Base-by-base conservation (phyloP, 169 alveolate species). In the Eimeria nieschulzi region DNA sequence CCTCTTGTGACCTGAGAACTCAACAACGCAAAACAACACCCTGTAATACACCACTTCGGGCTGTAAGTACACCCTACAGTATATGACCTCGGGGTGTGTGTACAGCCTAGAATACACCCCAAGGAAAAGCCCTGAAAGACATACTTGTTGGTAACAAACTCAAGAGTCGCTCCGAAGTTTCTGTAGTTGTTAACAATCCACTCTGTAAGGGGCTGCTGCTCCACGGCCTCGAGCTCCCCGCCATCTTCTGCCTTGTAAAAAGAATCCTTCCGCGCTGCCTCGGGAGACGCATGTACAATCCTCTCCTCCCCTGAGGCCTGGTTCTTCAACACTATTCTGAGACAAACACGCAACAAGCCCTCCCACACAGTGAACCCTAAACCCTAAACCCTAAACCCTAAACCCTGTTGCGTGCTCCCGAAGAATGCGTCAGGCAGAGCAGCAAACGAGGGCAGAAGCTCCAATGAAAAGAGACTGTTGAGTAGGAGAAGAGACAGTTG, bases 121-220 rank as follows among this genome's bases (percentile, higher is more conserved):
- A n/a, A n/a, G n/a, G n/a, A n/a, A n/a, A n/a, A n/a, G n/a, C n/a
- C n/a, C n/a, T n/a, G n/a, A n/a, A n/a, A n/a, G n/a, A n/a, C n/a
- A n/a, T n/a, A 91, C 94, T 66, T 97, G 94, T 98, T 99, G 56
- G 99, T 98, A 83, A 99, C 99, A 82, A 99, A 98, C 90, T 99
- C 99, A 66, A 99, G 93, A 54, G 96, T 95, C 54, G 99, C 97
- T 10, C 99, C 99, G 95, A 95, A 99, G 94, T 97, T 97, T 94
- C 96, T 95, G 95, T 98, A 99, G 94, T 98, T 98, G 86, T 98
- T 97, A 55, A 98, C 99, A 7, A 99, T 96, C 99, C 99, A 99
- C 91, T 99, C 99, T 56, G 99, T 96, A 64, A 99, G 95, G 55
- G 98, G 96, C 72, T 95, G 97, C 90, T 96, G 97, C 78, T 96